A percentile compares a stretch with the other conserved stretches of the same genome.
Conservation (phyloP, 495 filamentous ascomycete genomes). For the Daldinia concentrica region DNA sequence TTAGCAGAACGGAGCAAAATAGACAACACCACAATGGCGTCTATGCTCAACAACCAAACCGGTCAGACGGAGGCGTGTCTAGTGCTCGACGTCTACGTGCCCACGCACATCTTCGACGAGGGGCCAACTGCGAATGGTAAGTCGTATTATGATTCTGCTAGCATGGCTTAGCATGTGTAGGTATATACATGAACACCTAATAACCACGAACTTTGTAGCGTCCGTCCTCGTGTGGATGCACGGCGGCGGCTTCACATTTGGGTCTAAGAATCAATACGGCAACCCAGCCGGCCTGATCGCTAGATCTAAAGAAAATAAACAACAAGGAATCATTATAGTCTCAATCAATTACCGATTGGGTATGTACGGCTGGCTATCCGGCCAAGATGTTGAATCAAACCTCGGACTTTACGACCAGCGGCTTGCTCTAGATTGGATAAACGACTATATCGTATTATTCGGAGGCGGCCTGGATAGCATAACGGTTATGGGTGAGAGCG, state of each 20-base stretch:
- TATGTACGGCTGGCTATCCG: slow-evolving; percentile 70
- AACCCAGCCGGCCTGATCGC: slow-evolving; percentile 59
- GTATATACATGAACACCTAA: slow-evolving; percentile 3
- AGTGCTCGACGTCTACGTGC: slow-evolving; percentile 35
- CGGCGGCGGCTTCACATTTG: slow-evolving; percentile 65
- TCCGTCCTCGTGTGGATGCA: slow-evolving; percentile 70
- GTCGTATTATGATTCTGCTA: background rate
- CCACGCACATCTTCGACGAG: slow-evolving; percentile 19
- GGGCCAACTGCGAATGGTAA: slow-evolving; percentile 8
- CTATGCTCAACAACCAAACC: slow-evolving; percentile 8
- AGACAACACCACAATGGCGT: slow-evolving; percentile 3
- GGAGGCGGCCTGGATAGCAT: slow-evolving; percentile 67
- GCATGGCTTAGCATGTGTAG: background rate
- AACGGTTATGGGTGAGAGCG: slow-evolving; percentile 72
- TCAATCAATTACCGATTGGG: slow-evolving; percentile 71
- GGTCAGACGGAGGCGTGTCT: slow-evolving; percentile 41
- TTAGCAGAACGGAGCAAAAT: slow-evolving; percentile 19
- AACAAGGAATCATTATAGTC: slow-evolving; percentile 64
- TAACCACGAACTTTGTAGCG: slow-evolving; percentile 34
- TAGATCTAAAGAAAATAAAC: slow-evolving; percentile 45
- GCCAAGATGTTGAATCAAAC: slow-evolving; percentile 64
- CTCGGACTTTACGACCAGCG: slow-evolving; percentile 71
- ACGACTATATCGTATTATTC: slow-evolving; percentile 69
- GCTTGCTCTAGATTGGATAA: slow-evolving; percentile 72
- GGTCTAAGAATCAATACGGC: slow-evolving; percentile 55